These are phyloP conservation scores for Paulownia fortunei DNA, from an alignment of 257 asterid species.

Conservation along the genomic window DNA sequence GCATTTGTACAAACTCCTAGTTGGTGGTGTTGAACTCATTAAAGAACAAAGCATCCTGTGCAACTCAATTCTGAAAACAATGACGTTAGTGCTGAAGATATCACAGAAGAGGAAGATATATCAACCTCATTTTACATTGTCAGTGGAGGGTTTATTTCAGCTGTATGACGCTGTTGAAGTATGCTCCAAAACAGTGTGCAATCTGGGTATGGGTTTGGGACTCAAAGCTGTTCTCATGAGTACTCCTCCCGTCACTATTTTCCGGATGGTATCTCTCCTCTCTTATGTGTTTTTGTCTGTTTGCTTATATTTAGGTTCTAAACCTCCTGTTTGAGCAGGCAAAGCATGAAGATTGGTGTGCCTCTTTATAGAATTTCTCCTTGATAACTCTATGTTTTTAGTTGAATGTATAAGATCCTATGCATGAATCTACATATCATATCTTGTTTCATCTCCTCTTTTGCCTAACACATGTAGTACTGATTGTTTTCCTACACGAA, in stretches of 20 bases:
- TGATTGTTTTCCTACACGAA: conserved; percentile 2
- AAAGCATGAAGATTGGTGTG: neutral
- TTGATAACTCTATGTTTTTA: neutral
- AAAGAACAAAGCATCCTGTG: conserved; percentile 46
- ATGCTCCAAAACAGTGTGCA: conserved; percentile 45
- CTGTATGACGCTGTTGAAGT: conserved; percentile 66
- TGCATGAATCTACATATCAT: neutral
- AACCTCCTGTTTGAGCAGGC: conserved; percentile 2
- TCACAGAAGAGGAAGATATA: conserved; percentile 78
- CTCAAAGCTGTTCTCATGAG: conserved; percentile 81
- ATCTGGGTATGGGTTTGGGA: conserved; percentile 56
- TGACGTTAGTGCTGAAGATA: conserved; percentile 65
- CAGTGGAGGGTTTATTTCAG: conserved; percentile 59
- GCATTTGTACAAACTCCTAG: conserved; percentile 66
- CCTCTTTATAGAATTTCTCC: neutral
- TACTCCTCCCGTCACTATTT: conserved; percentile 67
- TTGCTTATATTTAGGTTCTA: conserved; percentile 5
- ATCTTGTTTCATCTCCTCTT: neutral
- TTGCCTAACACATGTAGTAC: neutral
- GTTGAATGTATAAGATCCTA: neutral
- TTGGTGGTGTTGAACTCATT: conserved; percentile 43
- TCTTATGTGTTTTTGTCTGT: conserved; percentile 21
- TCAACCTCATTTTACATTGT: conserved; percentile 79
- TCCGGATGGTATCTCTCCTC: conserved; percentile 58
- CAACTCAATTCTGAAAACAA: conserved; percentile 60